Conservation (phyloP, 768 basidiomycete genomes). For the Pisolithus marmoratus region DNA sequence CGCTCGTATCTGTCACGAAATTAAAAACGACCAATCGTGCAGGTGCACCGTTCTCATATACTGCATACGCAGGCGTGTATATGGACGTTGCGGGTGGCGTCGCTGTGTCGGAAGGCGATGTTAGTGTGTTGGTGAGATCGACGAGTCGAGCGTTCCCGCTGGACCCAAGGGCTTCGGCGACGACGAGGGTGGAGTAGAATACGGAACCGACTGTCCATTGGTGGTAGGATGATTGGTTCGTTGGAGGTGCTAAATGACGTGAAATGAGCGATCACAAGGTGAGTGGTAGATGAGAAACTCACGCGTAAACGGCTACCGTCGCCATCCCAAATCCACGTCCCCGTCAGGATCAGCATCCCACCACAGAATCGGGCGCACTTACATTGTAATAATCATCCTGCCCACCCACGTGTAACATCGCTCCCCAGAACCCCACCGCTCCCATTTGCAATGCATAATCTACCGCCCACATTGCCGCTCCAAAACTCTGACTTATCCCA, state of each 20-base stretch:
- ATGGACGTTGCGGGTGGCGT: constrained; percentile 2
- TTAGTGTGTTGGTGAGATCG: constrained; percentile 27
- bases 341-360: not conserved
- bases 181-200: constrained; percentile 34
- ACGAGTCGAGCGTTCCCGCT: constrained; percentile 31
- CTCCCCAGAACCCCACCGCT: constrained; percentile 40
- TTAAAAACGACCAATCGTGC: constrained; percentile 43
- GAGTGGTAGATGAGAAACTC: not conserved
- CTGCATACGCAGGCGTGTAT: constrained; percentile 43
- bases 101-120: not conserved
- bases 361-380: constrained; percentile 13
- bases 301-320: constrained; percentile 44
- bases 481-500: constrained; percentile 46
- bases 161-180: constrained; percentile 34
- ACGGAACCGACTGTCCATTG: constrained; percentile 38
- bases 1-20: constrained; percentile 38
- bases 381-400: constrained; percentile 50
- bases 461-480: constrained; percentile 44
- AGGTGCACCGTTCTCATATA: constrained; percentile 62
- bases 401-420: constrained; percentile 44
- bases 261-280: not conserved
- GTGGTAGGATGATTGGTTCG: constrained; percentile 30
- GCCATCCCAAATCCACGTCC: not conserved
- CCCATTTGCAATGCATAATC: constrained; percentile 49
- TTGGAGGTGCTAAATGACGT: constrained; percentile 33